Evolutionary conservation across 805 yeast genomes (phyloP).

Genomic region (Teunomyces aglyptinius): DNA sequence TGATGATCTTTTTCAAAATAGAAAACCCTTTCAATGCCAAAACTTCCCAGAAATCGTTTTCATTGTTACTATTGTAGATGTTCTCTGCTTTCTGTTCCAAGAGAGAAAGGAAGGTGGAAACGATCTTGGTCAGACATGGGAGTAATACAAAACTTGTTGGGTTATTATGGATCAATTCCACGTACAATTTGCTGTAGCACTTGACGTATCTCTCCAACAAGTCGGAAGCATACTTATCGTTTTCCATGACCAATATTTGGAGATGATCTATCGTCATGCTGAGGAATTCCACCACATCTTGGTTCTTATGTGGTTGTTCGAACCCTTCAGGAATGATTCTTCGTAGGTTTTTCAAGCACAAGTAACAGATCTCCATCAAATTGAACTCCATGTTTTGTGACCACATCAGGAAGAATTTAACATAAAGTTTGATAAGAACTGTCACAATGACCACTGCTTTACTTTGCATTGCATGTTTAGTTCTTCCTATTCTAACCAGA

Average conservation of each 20-base stretch:
- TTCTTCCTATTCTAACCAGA: conserved; percentile 77
- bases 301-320: conserved; percentile 63
- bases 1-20: conserved; percentile 62
- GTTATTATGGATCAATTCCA: conserved; percentile 53
- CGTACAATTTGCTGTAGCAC: conserved; percentile 73
- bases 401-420: conserved; percentile 63
- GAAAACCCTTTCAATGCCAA: conserved; percentile 64
- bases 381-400: conserved; percentile 47
- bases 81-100: conserved; percentile 63
- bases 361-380: conserved; percentile 71
- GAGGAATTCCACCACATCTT: conserved; percentile 60
- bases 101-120: conserved; percentile 58
- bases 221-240: conserved; percentile 48
- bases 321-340: conserved; percentile 75
- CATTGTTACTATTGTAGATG: conserved; percentile 59
- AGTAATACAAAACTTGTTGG: conserved; percentile 71
- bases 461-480: conserved; percentile 72
- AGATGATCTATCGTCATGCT: conserved; percentile 57
- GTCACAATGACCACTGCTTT: conserved; percentile 65
- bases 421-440: conserved; percentile 57
- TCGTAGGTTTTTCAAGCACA: conserved; percentile 71
- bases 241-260: conserved; percentile 51
- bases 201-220: conserved; percentile 67
- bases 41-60: conserved; percentile 70
- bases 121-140: conserved; percentile 58